Percentiles rank a stretch among this genome's conserved stretches.
These are phyloP conservation scores for Cladophialophora yegresii DNA, from an alignment of 2,329 filamentous ascomycete species.

Conservation along the genomic window DNA sequence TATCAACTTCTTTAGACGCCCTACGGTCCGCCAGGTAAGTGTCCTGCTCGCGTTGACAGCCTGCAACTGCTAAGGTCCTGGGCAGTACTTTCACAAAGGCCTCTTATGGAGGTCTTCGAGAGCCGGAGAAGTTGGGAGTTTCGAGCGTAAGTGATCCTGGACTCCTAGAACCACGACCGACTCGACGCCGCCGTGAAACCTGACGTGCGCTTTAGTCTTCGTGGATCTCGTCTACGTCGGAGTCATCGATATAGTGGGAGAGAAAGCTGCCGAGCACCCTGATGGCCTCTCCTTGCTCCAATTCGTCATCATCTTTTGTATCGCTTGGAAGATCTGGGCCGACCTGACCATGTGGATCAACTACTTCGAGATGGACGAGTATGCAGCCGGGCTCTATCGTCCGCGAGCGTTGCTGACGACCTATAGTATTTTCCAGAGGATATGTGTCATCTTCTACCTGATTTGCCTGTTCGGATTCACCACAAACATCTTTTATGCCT, in stretches of 20 bases:
- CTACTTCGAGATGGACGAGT: constrained; percentile 55
- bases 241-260: constrained; percentile 50
- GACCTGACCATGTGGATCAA: constrained; percentile 57
- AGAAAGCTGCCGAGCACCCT: constrained; percentile 52
- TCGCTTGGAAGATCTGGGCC: constrained; percentile 52
- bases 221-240: constrained; percentile 55
- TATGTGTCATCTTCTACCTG: constrained; percentile 60
- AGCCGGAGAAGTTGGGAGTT: constrained; percentile 54
- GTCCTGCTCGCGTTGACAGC: neutral
- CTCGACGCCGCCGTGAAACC: neutral
- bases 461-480: constrained; percentile 64
- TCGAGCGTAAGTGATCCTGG: constrained; percentile 43
- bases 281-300: constrained; percentile 50
- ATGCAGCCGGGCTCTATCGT: neutral
- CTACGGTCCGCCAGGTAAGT: constrained; percentile 58
- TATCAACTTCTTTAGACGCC: constrained; percentile 61
- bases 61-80: neutral
- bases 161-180: neutral
- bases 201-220: constrained; percentile 41
- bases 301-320: constrained; percentile 53
- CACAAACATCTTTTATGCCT: constrained; percentile 48
- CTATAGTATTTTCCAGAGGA: constrained; percentile 45
- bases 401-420: neutral
- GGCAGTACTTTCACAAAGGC: constrained; percentile 63
- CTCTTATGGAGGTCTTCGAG: constrained; percentile 63